phyloP scores from a whole-genome alignment of 2,329 filamentous ascomycete species.

The Blastomyces percursus region DNA sequence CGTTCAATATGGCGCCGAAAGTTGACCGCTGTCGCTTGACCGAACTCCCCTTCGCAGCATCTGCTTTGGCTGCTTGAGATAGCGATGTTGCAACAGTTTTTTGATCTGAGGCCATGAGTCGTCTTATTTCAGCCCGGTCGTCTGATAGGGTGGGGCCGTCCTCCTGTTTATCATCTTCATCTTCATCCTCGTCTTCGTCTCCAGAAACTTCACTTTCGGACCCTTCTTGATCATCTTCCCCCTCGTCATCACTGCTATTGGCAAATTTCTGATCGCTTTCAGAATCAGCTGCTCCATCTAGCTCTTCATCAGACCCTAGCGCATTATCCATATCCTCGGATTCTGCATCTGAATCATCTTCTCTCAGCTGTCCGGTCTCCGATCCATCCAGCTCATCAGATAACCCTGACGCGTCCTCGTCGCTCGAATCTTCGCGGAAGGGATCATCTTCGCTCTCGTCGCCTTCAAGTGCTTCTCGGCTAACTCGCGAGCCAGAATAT shows the following conservation, averaged over 20 bases:
- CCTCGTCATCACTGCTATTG: slow-evolving; percentile 16
- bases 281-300: slow-evolving; percentile 12
- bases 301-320: slow-evolving; percentile 22
- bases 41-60: slow-evolving; percentile 73
- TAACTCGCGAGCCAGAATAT: slow-evolving; percentile 69
- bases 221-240: slow-evolving; percentile 19
- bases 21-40: slow-evolving; percentile 75
- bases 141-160: slow-evolving; percentile 20
- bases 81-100: slow-evolving; percentile 55
- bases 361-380: slow-evolving; percentile 9
- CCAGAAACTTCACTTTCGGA: slow-evolving; percentile 19
- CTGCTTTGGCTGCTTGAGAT: slow-evolving; percentile 58
- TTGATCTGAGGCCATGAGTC: slow-evolving; percentile 57
- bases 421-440: slow-evolving; percentile 28
- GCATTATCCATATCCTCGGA: slow-evolving; percentile 5
- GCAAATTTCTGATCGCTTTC: slow-evolving; percentile 23
- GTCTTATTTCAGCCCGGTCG: slow-evolving; percentile 50
- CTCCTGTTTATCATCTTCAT: slow-evolving; percentile 17
- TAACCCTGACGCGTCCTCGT: slow-evolving; percentile 18
- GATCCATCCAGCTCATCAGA: slow-evolving; percentile 15
- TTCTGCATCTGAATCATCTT: slow-evolving; percentile 1
- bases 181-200: slow-evolving; percentile 17
- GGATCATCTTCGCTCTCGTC: slow-evolving; percentile 42
- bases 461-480: slow-evolving; percentile 52
- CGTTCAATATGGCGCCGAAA: slow-evolving; percentile 81